Evolutionary conservation across 1,284 basidiomycete genomes (phyloP), one percentile per base, ranked within the genome.

Genomic region (Microbotryum saponariae): DNA sequence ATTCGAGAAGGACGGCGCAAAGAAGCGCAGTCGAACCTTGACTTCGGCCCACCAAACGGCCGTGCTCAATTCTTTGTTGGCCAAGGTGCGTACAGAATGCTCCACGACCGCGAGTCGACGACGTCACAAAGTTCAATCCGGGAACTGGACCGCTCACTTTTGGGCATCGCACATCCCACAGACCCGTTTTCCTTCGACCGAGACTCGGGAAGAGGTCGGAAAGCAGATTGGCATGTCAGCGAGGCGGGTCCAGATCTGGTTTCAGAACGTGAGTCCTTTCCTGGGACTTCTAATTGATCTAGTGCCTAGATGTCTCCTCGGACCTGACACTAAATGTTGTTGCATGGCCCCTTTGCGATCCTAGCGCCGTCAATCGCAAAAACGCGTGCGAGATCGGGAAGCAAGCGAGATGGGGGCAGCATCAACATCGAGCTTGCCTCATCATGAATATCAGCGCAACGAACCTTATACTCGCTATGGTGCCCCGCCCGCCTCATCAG

Each of bases 101-200:
- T 2, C 12, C 16, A 42, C 37, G 14, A 42, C 10, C 37, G 10
- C 16, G 31, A 25, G 52, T 10, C n/a, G 18, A 29, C 14, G 52
- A 21, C 33, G 18, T 1, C 48, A 59, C 54, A 59, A 42, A 49
- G 62, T 2, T 53, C 48, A 55, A 53, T 58, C 31, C 21, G 53
- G 58, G 27, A 20, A 14, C 37, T 42, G 14, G 37, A 12, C 2
- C 37, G 16, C 37, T 16, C 37, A 42, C 37, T 14, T n/a, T 53
- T 53, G 27, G 37, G 18, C 18, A 12, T 42, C 3, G 37, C 37
- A 42, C 37, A 14, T 53, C 2, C 10, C 49, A 54, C 61, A 90
- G 88, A 89, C 88, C 54, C 85, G 87, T 42, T 90, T 90, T 75
- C 88, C 88, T 3, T 87, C 87, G 5, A 89, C 88, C 3, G 84